phyloP scores from a whole-genome alignment of 2,329 filamentous ascomycete species.

The Epichloe sibirici region DNA sequence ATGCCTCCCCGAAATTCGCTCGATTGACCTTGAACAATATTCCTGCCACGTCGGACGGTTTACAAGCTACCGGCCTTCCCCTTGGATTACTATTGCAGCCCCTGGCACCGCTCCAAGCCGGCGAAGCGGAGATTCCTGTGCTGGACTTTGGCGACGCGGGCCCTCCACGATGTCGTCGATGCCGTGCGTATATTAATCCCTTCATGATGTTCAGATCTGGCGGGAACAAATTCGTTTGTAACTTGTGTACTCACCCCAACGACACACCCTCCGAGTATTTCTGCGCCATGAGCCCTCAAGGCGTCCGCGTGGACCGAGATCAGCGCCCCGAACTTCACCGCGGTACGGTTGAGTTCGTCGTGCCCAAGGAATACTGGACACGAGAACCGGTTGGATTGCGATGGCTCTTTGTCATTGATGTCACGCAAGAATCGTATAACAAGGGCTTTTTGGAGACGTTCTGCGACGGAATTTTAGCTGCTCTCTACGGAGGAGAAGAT shows the following conservation, averaged over 20 bases:
- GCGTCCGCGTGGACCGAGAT: constrained; percentile 75
- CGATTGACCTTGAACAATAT: constrained; percentile 90
- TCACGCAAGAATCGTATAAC: constrained; percentile 81
- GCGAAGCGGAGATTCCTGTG: constrained; percentile 79
- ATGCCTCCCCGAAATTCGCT: constrained; percentile 87
- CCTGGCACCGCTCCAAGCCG: constrained; percentile 67
- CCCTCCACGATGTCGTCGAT: constrained; percentile 82
- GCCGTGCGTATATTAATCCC: constrained; percentile 93
- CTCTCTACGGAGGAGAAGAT: constrained; percentile 64
- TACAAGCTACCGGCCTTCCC: constrained; percentile 70
- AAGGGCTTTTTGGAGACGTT: constrained; percentile 84
- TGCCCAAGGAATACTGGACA: constrained; percentile 98
- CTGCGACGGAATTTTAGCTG: constrained; percentile 74
- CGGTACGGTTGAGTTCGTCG: constrained; percentile 90
- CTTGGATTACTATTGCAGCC: constrained; percentile 84
- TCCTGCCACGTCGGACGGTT: constrained; percentile 66
- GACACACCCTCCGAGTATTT: constrained; percentile 91
- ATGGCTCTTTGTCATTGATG: constrained; percentile 87
- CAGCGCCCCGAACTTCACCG: constrained; percentile 80
- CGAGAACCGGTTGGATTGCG: constrained; percentile 80
- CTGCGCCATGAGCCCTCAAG: constrained; percentile 75
- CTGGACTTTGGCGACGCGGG: constrained; percentile 89
- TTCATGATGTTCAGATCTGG: constrained; percentile 96
- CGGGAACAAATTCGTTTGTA: constrained; percentile 94
- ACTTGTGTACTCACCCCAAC: constrained; percentile 95